Percentiles rank a stretch among this genome's conserved stretches.
Conservation (phyloP, 1,284 basidiomycete genomes). For the Kalmanozyma brasiliensis region DNA sequence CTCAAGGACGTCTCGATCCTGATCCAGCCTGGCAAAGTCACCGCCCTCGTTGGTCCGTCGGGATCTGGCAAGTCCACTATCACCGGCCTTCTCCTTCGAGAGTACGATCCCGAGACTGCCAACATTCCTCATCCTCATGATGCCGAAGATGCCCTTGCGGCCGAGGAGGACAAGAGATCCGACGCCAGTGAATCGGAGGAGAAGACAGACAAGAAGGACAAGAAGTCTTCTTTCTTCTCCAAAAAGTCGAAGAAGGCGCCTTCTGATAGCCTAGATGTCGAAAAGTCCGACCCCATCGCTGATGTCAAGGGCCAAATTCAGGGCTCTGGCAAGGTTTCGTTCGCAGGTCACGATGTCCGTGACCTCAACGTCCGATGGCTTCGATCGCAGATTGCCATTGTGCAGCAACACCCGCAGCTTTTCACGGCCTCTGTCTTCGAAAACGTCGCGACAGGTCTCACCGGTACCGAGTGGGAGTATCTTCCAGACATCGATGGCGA, state of each 20-base stretch:
- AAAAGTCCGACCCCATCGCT: constrained; percentile 21
- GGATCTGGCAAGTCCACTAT: constrained; percentile 69
- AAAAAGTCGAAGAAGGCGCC: constrained; percentile 11
- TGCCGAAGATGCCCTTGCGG: constrained; percentile 19
- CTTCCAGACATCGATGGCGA: constrained; percentile 41
- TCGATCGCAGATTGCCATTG: constrained; percentile 69
- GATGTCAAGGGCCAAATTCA: constrained; percentile 32
- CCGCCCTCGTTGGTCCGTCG: constrained; percentile 67
- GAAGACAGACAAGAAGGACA: constrained; percentile 13
- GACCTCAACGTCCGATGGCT: constrained; percentile 69
- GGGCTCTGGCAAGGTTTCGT: constrained; percentile 57
- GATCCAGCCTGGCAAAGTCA: constrained; percentile 61
- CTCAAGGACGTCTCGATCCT: constrained; percentile 54
- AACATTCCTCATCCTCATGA: constrained; percentile 50
- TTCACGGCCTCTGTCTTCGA: constrained; percentile 64
- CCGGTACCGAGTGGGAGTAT: constrained; percentile 52
- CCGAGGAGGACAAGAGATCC: constrained; percentile 10
- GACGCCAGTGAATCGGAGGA: constrained; percentile 1
- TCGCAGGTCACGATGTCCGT: constrained; percentile 66
- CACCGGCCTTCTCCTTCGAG: constrained; percentile 68
- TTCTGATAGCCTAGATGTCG: constrained; percentile 14
- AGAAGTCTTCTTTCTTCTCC: constrained; percentile 5
- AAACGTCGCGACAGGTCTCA: constrained; percentile 64
- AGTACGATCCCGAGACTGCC: constrained; percentile 69
- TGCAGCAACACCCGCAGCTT: constrained; percentile 69